A percentile compares a stretch with the other conserved stretches of the same genome.
Conservation (phyloP, 2,329 filamentous ascomycete species). For the Pseudogymnoascus sp. region DNA sequence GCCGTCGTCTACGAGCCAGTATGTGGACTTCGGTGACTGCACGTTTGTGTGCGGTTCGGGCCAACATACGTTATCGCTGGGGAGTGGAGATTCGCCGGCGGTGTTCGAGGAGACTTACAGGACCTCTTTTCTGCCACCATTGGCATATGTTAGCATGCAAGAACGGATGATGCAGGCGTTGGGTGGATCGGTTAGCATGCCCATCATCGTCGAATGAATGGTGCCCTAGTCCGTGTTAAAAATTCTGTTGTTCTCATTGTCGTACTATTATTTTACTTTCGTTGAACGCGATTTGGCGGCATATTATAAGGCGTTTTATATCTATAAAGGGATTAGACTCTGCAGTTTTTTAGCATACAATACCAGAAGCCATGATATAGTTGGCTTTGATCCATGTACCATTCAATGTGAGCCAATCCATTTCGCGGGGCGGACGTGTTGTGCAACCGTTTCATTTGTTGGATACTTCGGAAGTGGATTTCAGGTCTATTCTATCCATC, state of each 20-base stretch:
- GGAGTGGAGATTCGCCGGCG: background rate
- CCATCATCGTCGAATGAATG: slow-evolving; percentile 2
- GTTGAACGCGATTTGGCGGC: slow-evolving; percentile 3
- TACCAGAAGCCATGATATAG: background rate
- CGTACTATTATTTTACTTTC: slow-evolving; percentile 4
- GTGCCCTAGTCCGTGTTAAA: background rate
- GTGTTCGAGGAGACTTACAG: background rate
- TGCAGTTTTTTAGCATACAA: background rate
- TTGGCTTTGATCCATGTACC: background rate
- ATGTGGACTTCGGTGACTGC: background rate
- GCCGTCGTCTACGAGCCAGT: background rate
- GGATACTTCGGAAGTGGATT: background rate
- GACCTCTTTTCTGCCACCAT: background rate
- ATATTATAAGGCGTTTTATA: slow-evolving; percentile 7
- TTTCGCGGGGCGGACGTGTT: background rate
- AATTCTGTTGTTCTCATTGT: background rate
- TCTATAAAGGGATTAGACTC: slow-evolving; percentile 4
- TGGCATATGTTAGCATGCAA: slow-evolving; percentile 8
- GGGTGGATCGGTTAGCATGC: slow-evolving; percentile 8
- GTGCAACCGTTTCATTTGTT: background rate
- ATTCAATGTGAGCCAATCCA: slow-evolving; percentile 7
- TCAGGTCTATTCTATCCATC: background rate
- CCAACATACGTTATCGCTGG: slow-evolving; percentile 3
- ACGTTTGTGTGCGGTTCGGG: background rate
- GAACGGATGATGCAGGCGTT: slow-evolving; percentile 4